Base-by-base conservation (phyloP, 768 basidiomycete species). In the Pholiota molesta region DNA sequence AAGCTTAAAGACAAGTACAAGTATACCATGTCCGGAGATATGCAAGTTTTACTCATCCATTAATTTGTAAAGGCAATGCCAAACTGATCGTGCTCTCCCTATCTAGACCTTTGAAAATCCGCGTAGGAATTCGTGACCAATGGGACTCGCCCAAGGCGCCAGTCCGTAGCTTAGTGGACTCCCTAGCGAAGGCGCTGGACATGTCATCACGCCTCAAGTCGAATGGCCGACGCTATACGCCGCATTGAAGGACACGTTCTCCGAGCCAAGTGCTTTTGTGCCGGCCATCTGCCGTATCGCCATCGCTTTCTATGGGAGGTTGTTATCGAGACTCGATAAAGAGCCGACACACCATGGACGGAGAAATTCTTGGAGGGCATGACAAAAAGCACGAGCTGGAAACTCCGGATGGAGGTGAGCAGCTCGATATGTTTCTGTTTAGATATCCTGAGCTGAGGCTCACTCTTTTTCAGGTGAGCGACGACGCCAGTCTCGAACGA, bases 81-180 rank as follows among this genome's bases (percentile, higher is more conserved):
- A 4, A 21, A 19, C 42, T 44, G 42, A 49, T 13, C 23, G 9
- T 9, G 7, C 11, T 37, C 5, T 1, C 23, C 14, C 23, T 26
- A 5, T 9, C 26, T 54, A 79, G 79, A 33, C 78, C 79, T 23
- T 66, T 77, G 54, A 76, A 77, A 59, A 67, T 79, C 52, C 75
- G 77, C 28, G 67, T 73, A 14, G 78, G 75, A 33, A 71, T 78
- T 35, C 75, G 78, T 17, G 79, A 80, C 54, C 64, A 66, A 31
- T 77, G 77, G 76, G 73, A 77, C 40, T 66, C 72, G 6, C 66
- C 74, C 33, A 65, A 66, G 8, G 72, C 74, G 0, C 67, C 70
- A 4, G 62, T 80, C 10, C 69, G 71, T 16, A 61, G 63, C 11
- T 64, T 74, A 14, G 62, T 76, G 13, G 65, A 66, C 9, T 39